phyloP scores from a whole-genome alignment of 495 filamentous ascomycete species.

The Daldinia bambusicola region DNA sequence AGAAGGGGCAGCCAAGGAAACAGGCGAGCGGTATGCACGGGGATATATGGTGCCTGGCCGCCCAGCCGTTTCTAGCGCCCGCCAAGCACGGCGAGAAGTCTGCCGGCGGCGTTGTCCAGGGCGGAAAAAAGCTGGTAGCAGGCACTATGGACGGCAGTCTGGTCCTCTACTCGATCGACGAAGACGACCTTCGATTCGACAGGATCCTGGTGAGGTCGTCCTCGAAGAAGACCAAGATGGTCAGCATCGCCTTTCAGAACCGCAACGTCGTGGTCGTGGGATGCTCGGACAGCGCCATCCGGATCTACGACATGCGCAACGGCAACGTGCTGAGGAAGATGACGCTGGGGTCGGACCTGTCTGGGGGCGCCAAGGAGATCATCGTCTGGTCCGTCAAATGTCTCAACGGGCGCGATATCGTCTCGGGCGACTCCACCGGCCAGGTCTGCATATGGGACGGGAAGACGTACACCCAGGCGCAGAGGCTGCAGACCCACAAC shows the following conservation, averaged over 20 bases:
- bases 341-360: slow-evolving; percentile 80
- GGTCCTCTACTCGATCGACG: slow-evolving; percentile 83
- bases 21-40: slow-evolving; percentile 93
- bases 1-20: slow-evolving; percentile 75
- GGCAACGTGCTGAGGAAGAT: slow-evolving; percentile 79
- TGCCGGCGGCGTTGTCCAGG: slow-evolving; percentile 34
- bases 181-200: slow-evolving; percentile 78
- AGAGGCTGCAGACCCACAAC: slow-evolving; percentile 83
- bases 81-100: slow-evolving; percentile 35
- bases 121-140: slow-evolving; percentile 79
- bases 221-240: slow-evolving; percentile 82
- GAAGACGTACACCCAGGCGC: slow-evolving; percentile 84
- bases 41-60: slow-evolving; percentile 94
- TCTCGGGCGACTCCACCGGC: slow-evolving; percentile 94
- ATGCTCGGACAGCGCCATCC: slow-evolving; percentile 90
- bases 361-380: slow-evolving; percentile 80
- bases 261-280: slow-evolving; percentile 85
- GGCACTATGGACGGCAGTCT: slow-evolving; percentile 94
- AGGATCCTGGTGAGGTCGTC: slow-evolving; percentile 74
- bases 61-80: slow-evolving; percentile 69
- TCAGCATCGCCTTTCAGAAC: slow-evolving; percentile 90
- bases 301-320: slow-evolving; percentile 86
- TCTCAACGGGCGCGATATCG: slow-evolving; percentile 85
- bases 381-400: slow-evolving; percentile 94
- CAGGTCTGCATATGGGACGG: slow-evolving; percentile 94